Conservation (phyloP, 2,329 filamentous ascomycete species). For the Alternaria alternata region DNA sequence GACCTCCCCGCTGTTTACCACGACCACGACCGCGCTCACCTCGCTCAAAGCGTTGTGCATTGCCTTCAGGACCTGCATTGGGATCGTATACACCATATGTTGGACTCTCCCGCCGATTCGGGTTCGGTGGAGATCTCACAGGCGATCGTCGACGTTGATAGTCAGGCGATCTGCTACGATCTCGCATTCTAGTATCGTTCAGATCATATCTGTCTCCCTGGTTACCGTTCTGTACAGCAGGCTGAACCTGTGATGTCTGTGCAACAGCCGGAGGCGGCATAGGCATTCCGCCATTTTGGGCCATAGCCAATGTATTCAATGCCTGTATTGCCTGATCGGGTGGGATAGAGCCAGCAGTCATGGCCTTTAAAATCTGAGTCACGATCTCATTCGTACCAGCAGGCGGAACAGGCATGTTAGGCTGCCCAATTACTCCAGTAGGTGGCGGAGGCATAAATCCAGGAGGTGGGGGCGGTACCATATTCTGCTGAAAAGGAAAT, state of each 20-base stretch:
- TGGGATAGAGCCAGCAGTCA: constrained; percentile 43
- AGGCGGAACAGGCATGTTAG: constrained; percentile 35
- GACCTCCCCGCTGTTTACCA: constrained; percentile 53
- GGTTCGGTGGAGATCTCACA: constrained; percentile 64
- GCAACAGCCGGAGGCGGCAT: constrained; percentile 33
- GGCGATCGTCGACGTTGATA: constrained; percentile 71
- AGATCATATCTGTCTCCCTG: constrained; percentile 41
- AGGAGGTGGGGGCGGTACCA: constrained; percentile 43
- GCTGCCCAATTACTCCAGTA: constrained; percentile 29
- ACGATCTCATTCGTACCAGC: constrained; percentile 39
- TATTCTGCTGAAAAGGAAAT: constrained; percentile 40
- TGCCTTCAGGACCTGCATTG: constrained; percentile 63
- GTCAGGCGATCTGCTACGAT: constrained; percentile 63
- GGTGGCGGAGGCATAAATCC: constrained; percentile 45
- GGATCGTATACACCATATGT: constrained; percentile 77
- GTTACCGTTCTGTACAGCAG: constrained; percentile 27
- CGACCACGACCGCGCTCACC: constrained; percentile 65
- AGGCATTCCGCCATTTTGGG: constrained; percentile 35
- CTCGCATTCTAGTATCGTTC: constrained; percentile 46
- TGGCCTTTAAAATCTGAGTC: constrained; percentile 45
- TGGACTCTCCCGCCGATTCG: constrained; percentile 70
- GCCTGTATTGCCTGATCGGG: constrained; percentile 47
- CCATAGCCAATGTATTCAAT: constrained; percentile 40
- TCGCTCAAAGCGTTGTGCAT: constrained; percentile 62
- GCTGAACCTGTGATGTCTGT: constrained; percentile 28